Base-by-base conservation (phyloP, 73 alveolate species). In the Paramecium octaurelia region DNA sequence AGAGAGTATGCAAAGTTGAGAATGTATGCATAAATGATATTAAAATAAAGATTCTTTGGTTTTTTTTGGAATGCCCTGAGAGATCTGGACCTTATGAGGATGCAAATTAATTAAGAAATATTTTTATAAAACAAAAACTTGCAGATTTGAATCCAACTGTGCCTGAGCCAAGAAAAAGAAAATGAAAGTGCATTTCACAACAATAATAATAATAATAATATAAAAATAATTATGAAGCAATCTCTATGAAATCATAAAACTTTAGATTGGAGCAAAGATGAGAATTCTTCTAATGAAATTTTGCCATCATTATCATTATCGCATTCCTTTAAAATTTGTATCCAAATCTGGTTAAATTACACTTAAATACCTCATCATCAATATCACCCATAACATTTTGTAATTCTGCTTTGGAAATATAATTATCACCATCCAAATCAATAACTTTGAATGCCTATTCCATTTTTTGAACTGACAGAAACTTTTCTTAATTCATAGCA, bases 381-480 rank as follows among this genome's bases (percentile, higher is more conserved):
- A 89, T 71, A 48, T 71, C 94, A 3, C 94, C 94, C 94, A 89
- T 89, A 44, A 89, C 88, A 71, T 23, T 43, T 73, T 69, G 18
- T 83, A 89, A 44, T 64, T 89, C 94, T 9, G 71, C 84, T 44
- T 89, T 89, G 12, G 95, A 46, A 12, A 92, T 92, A 34, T 92
- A 59, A 59, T 93, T 93, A 57, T 93, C 92, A 0, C 95, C 96
- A 48, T 86, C 96, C 75, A 85, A n/a, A 57, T 93, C 96, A 14
- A 86, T 85, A 7, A 88, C 42, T 89, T 93, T 93, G 75, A 93
- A 93, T 1, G 96, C 94, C 27, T 86, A 70, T 27, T 87, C 92
- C 77, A 93, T 84, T 58, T 87, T 75, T 77, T 89, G 70, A 29
- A 68, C 85, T 35, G 94, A 86, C 46, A 93, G 34, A 75, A 75